Percentiles rank a stretch among this genome's conserved stretches.
Conservation (phyloP, 2,329 filamentous ascomycete genomes). For the Fusarium newnesense region DNA sequence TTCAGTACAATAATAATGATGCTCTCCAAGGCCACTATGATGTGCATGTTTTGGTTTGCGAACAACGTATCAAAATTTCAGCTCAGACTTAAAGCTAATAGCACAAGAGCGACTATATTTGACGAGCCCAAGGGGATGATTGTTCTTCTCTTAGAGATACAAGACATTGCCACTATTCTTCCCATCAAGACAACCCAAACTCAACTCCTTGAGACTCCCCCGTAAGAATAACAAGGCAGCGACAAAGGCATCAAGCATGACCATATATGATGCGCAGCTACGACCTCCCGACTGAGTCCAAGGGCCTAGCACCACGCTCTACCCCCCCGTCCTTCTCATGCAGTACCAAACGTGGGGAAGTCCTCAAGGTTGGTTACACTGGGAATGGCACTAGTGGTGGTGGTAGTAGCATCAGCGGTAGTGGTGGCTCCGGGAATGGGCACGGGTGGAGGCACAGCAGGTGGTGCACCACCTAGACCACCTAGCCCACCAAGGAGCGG, state of each 20-base stretch:
- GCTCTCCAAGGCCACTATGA: background rate
- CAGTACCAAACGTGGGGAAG: background rate
- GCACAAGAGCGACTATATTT: background rate
- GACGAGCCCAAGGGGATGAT: background rate
- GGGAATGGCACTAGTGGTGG: background rate
- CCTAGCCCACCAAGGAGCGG: background rate
- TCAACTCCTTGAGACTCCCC: background rate
- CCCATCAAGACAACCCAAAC: background rate
- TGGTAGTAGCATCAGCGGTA: background rate
- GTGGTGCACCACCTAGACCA: background rate
- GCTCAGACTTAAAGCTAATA: background rate
- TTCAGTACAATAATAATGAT: background rate
- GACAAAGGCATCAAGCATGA: background rate
- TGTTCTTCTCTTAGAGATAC: background rate
- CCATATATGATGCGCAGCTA: background rate
- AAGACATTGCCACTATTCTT: background rate
- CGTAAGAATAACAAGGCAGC: no score
- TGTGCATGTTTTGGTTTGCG: rapidly evolving
- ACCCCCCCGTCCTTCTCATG: background rate
- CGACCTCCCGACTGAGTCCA: background rate
- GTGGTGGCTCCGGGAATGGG: background rate
- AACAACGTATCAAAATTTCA: background rate
- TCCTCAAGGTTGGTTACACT: background rate
- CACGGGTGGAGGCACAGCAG: background rate
- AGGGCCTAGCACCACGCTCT: background rate